Base-by-base conservation (phyloP, 257 asterid species). In the Mentha longifolia region DNA sequence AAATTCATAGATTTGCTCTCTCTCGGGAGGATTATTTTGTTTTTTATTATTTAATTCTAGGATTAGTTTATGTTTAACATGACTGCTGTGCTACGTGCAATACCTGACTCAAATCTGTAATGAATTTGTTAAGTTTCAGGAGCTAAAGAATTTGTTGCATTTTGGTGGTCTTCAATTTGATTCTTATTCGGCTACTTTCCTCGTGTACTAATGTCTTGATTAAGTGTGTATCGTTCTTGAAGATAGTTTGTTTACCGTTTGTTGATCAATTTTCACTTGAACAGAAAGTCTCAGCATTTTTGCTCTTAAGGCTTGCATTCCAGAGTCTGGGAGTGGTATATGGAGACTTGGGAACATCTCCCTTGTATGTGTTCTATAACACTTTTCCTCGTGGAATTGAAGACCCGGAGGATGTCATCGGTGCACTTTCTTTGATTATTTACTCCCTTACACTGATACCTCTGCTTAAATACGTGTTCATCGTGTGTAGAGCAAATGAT, bases 371-470 rank as follows among this genome's bases (percentile, higher is more conserved):
- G 65, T 86, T 89, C 83, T 78, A 83, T 54, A 86, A 85, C 73
- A 83, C 87, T 43, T 89, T 87, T 67, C 93, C 93, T 35, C 85
- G 49, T 46, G 89, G 89, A 69, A 80, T 87, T 25, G 52, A 83
- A 3, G 87, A 89, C 41, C 50, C 87, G 3, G 91, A 87, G 79
- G 96, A 89, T 75, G 82, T 89, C 28, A 66, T 89, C 30, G 96
- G 96, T 16, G 93, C 93, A 43, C 87, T 89, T 62, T 89, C 93
- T 2, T 78, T 89, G 83, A 87, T 89, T 71, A 85, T 89, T 66
- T 89, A 89, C 73, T 85, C 96, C 15, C 92, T 89, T 52, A 85
- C 91, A 1, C 84, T 87, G 51, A 83, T 89, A 74, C 91, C 91
- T 39, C 88, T 89, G 71, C 86, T 89, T 64, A 86, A 89, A 78